Percentiles rank a stretch among this genome's conserved stretches.
Evolutionary conservation across 1,139 yeast genomes (phyloP).

Genomic region (Scheffersomyces insectosa): DNA sequence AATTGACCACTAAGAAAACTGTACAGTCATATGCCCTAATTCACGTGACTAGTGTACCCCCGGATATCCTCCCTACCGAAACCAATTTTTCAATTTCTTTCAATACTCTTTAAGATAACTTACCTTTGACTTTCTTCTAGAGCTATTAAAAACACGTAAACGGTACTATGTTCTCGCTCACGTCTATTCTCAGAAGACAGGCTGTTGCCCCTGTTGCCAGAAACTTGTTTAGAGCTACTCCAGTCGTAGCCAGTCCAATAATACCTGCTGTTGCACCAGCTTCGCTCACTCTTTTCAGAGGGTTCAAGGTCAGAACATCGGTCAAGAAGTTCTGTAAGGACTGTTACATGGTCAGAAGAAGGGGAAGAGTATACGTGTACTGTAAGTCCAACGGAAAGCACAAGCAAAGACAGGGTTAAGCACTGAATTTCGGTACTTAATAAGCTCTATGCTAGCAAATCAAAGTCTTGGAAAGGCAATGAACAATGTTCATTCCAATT

Average conservation of each 20-base stretch:
- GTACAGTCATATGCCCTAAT: too few relatives aligned
- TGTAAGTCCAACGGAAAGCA: constrained; percentile 93
- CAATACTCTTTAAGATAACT: too few relatives aligned
- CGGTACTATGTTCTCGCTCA: constrained; percentile 17
- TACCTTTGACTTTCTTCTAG: too few relatives aligned
- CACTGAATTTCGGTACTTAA: background rate
- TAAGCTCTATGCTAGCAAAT: background rate
- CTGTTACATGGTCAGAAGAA: constrained; percentile 91
- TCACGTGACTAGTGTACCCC: too few relatives aligned
- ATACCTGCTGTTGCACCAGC: constrained; percentile 6
- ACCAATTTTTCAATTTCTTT: too few relatives aligned
- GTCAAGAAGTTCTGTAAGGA: constrained; percentile 91
- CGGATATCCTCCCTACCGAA: too few relatives aligned
- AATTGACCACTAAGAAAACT: too few relatives aligned
- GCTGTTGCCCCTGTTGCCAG: constrained; percentile 14
- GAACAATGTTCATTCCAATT: background rate
- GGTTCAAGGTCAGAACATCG: constrained; percentile 60
- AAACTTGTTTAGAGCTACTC: constrained; percentile 17
- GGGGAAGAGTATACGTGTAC: constrained; percentile 89
- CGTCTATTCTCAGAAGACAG: constrained; percentile 17
- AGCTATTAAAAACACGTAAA: background rate
- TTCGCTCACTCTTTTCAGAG: constrained; percentile 10
- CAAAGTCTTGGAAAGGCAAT: background rate
- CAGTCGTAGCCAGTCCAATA: constrained; percentile 13
- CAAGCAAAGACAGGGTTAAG: constrained; percentile 92